Evolutionary conservation across 768 basidiomycete species (phyloP).

Genomic region (Suillus tomentosus): DNA sequence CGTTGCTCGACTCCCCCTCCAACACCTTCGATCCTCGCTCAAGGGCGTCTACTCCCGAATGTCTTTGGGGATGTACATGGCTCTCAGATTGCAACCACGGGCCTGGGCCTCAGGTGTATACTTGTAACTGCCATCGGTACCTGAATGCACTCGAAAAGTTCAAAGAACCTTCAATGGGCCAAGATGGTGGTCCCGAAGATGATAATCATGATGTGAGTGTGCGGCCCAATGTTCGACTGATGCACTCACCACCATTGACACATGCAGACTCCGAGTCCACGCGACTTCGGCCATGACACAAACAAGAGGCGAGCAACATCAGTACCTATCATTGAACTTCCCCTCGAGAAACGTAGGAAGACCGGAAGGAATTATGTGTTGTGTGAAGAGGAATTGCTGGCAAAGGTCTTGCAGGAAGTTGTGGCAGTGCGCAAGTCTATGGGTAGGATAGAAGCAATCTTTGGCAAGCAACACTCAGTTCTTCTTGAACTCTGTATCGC

Average conservation of each 20-base stretch:
- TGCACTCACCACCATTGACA: neutral
- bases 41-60: neutral
- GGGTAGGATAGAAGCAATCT: neutral
- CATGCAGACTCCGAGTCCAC: neutral
- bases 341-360: neutral
- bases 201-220: too few species aligned
- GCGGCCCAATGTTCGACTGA: neutral
- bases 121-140: neutral
- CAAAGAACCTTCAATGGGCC: neutral
- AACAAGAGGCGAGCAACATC: neutral
- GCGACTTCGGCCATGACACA: neutral
- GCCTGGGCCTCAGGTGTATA: neutral
- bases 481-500: neutral
- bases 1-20: too few species aligned
- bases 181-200: neutral
- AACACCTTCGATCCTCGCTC: too few species aligned
- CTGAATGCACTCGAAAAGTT: neutral
- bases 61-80: neutral
- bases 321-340: neutral
- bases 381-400: neutral
- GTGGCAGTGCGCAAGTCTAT: neutral
- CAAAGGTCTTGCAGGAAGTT: neutral
- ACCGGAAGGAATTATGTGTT: too few species aligned
- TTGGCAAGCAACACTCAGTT: neutral
- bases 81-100: neutral